A percentile compares a stretch with the other conserved stretches of the same genome.
Evolutionary conservation across 192 early-diverging fungal species (phyloP).

Genomic region (Linnemannia zychae): DNA sequence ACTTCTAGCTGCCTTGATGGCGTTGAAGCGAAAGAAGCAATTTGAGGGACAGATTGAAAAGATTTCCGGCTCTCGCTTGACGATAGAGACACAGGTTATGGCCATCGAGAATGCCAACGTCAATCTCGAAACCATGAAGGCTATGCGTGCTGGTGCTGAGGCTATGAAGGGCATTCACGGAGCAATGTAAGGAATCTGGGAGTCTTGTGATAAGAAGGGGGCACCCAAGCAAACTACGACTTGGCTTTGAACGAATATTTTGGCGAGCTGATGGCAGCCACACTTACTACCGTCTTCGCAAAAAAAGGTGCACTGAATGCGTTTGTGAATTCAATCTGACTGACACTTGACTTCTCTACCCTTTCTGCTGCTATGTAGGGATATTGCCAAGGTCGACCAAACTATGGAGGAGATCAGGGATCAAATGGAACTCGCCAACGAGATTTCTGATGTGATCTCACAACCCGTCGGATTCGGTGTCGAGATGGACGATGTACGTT

Average conservation of each 20-base stretch:
- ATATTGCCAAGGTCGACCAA: conserved; percentile 95
- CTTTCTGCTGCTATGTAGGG: conserved; percentile 60
- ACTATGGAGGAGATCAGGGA: conserved; percentile 98
- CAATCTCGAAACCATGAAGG: conserved; percentile 95
- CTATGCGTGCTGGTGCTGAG: conserved; percentile 91
- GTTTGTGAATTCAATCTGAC: neutral
- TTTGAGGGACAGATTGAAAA: conserved; percentile 90
- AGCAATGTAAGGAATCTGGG: conserved; percentile 69
- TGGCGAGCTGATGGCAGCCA: neutral
- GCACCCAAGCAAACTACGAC: neutral
- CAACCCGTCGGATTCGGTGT: conserved; percentile 88
- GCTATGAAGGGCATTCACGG: conserved; percentile 97
- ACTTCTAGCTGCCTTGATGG: conserved; percentile 83
- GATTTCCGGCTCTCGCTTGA: conserved; percentile 89
- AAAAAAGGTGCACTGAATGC: neutral
- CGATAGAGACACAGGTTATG: conserved; percentile 95
- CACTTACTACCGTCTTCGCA: neutral
- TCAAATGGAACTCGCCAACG: conserved; percentile 97
- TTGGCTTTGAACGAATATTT: neutral
- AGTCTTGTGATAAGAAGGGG: conserved; percentile 3
- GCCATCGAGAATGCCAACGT: conserved; percentile 97
- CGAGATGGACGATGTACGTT: conserved; percentile 87
- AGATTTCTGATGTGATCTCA: conserved; percentile 94
- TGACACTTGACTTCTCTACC: neutral
- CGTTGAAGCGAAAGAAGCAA: conserved; percentile 94